These are phyloP conservation scores for Cubamyces sp. DNA, from an alignment of 768 basidiomycete genomes.

Conservation along the genomic window DNA sequence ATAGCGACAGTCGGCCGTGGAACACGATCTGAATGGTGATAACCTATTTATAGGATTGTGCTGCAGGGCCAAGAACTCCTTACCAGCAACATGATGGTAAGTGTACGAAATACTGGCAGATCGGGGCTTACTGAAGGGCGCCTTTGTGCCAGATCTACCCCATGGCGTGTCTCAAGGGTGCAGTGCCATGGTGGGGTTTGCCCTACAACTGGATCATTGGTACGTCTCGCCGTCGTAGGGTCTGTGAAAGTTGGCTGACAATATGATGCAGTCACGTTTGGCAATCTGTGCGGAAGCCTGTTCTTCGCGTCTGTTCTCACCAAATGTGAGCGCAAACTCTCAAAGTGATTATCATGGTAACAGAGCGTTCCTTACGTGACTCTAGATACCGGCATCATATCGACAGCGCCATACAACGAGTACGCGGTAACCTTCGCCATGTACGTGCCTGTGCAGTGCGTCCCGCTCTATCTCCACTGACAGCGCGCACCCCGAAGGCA, in stretches of 20 bases:
- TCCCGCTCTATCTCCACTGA: neutral
- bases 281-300: conserved; percentile 69
- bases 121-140: neutral
- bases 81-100: conserved; percentile 79
- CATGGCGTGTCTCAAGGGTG: conserved; percentile 65
- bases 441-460: conserved; percentile 41
- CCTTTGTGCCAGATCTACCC: conserved; percentile 56
- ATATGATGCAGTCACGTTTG: conserved; percentile 56
- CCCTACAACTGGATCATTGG: conserved; percentile 72
- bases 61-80: conserved; percentile 71
- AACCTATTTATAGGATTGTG: conserved; percentile 58
- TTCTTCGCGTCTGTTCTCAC: conserved; percentile 72
- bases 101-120: neutral
- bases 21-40: neutral
- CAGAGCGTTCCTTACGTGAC: neutral
- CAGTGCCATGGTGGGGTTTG: conserved; percentile 71
- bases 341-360: neutral
- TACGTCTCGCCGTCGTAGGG: conserved; percentile 29
- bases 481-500: conserved; percentile 40
- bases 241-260: neutral
- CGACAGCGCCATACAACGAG: conserved; percentile 56
- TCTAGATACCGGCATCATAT: conserved; percentile 63
- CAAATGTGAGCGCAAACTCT: conserved; percentile 50
- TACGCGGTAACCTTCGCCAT: conserved; percentile 59
- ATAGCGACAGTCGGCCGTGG: neutral